Evolutionary conservation across 2,329 filamentous ascomycete species (phyloP).

Genomic region (Aureobasidium sp.): DNA sequence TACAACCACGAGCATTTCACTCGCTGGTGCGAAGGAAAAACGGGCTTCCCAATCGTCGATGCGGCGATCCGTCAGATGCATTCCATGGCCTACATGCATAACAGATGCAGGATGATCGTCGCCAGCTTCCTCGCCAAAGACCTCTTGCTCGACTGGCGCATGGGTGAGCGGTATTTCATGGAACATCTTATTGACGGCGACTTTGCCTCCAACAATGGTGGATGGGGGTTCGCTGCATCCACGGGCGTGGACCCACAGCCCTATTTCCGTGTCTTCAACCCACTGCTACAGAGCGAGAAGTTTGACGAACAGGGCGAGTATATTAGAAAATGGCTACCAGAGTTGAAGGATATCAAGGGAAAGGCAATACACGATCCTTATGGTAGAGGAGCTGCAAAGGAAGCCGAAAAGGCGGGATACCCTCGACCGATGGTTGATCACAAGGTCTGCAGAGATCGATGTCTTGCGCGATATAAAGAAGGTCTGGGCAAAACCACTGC

Average conservation of each 20-base stretch:
- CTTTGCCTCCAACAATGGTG: slow-evolving; percentile 68
- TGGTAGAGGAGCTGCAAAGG: slow-evolving; percentile 48
- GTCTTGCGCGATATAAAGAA: slow-evolving; percentile 61
- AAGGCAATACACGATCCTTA: slow-evolving; percentile 78
- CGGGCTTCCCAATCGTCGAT: slow-evolving; percentile 76
- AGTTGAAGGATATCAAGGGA: slow-evolving; percentile 54
- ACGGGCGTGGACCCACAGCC: slow-evolving; percentile 78
- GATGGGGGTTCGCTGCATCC: slow-evolving; percentile 57
- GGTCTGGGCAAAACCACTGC: slow-evolving; percentile 47
- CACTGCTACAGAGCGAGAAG: slow-evolving; percentile 72
- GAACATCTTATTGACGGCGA: slow-evolving; percentile 69
- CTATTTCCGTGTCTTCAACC: slow-evolving; percentile 88
- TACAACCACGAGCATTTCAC: slow-evolving; percentile 60
- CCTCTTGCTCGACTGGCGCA: slow-evolving; percentile 71
- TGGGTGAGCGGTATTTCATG: slow-evolving; percentile 78
- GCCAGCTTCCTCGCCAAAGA: slow-evolving; percentile 76
- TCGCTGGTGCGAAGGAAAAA: slow-evolving; percentile 65
- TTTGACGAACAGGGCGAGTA: slow-evolving; percentile 73
- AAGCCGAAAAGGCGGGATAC: slow-evolving; percentile 61
- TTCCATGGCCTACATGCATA: slow-evolving; percentile 68
- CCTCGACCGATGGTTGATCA: slow-evolving; percentile 69
- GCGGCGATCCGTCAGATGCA: slow-evolving; percentile 75
- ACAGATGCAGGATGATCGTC: slow-evolving; percentile 74
- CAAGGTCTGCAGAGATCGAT: slow-evolving; percentile 56
- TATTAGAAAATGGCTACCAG: slow-evolving; percentile 73